Evolutionary conservation across 2,329 filamentous ascomycete genomes (phyloP), one percentile per base, ranked within the genome.

Genomic region (Phaeoacremonium minimum): DNA sequence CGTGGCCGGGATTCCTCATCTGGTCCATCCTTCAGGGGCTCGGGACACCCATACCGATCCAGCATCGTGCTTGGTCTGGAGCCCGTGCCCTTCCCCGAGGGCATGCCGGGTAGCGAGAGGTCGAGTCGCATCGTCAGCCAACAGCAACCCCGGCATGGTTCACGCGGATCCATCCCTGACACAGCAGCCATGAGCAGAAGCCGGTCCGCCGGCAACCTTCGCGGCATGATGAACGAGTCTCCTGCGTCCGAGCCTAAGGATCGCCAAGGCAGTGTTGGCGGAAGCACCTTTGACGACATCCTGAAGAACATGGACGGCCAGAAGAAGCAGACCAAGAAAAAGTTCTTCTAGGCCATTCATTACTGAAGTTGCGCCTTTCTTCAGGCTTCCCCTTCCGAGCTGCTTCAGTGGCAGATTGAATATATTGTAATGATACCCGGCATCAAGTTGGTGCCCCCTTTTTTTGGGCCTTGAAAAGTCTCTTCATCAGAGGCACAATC

Each of bases 281-380:
- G 46, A 2, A 56, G 51, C 43, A 57, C 59, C 17, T 63, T 63
- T 45, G 59, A 63, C 31, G 53, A 57, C 36, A 63, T 63, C 15
- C 46, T 63, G 35, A 53, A 58, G 46, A 55, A 49, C 37, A 59
- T 63, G 48, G 53, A 58, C 34, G 38, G 42, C 30, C 45, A 47
- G 19, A 44, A 51, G 45, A 46, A 46, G 38, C 51, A 52, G 41
- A 53, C 51, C 34, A 34, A 41, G 34, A 58, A 55, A 45, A n/a
- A n/a, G n/a, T n/a, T n/a, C n/a, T n/a, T n/a, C n/a, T n/a, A n/a
- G n/a, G n/a, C n/a, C n/a, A n/a, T n/a, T n/a, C n/a, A n/a, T n/a
- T n/a, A n/a, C n/a, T n/a, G n/a, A n/a, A n/a, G n/a, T n/a, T n/a
- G n/a, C n/a, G n/a, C n/a, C n/a, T n/a, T n/a, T n/a, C n/a, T n/a